Evolutionary conservation across 1,284 basidiomycete species (phyloP).

Genomic region (Ganoderma leucocontextum): DNA sequence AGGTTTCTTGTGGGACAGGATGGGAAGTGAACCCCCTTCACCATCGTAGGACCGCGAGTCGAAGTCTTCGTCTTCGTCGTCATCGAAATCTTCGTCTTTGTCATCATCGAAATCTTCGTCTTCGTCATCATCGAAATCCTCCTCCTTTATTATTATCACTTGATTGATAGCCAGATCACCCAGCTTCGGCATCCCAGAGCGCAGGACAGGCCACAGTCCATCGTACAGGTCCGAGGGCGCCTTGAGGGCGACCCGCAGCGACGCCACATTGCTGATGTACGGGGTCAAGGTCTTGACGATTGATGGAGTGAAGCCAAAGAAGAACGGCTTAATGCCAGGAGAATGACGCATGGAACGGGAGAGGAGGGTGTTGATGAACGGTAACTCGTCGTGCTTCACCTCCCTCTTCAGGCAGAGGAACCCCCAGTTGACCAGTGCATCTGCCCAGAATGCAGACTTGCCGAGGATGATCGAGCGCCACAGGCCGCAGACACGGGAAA

Average conservation of each 20-base stretch:
- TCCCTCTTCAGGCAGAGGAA: background rate
- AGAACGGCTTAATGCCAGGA: background rate
- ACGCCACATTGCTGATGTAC: background rate
- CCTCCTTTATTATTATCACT: too few species aligned
- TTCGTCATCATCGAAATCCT: background rate
- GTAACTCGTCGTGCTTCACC: background rate
- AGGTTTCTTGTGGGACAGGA: background rate
- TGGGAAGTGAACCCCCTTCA: background rate
- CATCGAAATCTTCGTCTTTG: background rate
- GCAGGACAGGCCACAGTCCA: background rate
- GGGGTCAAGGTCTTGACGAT: background rate
- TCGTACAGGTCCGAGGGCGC: background rate
- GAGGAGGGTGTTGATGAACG: background rate
- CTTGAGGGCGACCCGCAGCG: background rate
- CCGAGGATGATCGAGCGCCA: slow-evolving; percentile 3
- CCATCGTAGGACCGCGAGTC: too few species aligned
- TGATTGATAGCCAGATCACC: too few species aligned
- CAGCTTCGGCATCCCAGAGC: background rate
- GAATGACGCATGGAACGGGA: background rate
- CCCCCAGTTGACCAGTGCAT: background rate
- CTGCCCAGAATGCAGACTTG: background rate
- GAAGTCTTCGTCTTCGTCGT: background rate
- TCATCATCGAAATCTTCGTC: background rate
- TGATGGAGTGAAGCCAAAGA: background rate
- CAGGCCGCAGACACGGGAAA: background rate